Conservation (phyloP, 2,329 filamentous ascomycete species). For the Colletotrichum sp. region DNA sequence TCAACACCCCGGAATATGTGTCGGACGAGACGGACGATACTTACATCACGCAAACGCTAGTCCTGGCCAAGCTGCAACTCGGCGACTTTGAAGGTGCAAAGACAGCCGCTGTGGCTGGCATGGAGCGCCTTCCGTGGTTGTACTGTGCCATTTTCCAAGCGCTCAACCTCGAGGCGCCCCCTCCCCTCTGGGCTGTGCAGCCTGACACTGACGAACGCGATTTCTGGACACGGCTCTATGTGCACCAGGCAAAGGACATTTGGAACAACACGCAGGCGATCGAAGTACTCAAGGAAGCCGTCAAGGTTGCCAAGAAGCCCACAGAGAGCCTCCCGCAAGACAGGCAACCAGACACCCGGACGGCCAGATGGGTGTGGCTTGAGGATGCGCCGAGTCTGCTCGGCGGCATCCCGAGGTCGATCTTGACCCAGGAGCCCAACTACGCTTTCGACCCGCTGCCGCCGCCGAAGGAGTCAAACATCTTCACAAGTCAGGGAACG, state of each 20-base stretch:
- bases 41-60: constrained; percentile 79
- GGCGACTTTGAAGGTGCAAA: constrained; percentile 67
- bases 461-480: constrained; percentile 62
- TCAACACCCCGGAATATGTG: constrained; percentile 52
- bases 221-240: constrained; percentile 78
- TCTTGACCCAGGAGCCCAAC: constrained; percentile 70
- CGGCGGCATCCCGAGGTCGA: constrained; percentile 67
- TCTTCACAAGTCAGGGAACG: constrained; percentile 51
- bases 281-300: constrained; percentile 72
- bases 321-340: constrained; percentile 42
- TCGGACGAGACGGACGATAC: constrained; percentile 49
- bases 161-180: constrained; percentile 78
- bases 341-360: constrained; percentile 46
- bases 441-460: constrained; percentile 85
- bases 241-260: constrained; percentile 77
- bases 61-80: constrained; percentile 77
- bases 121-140: constrained; percentile 82
- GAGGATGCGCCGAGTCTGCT: constrained; percentile 77
- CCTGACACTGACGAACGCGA: constrained; percentile 65
- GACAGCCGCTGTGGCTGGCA: constrained; percentile 68
- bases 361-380: constrained; percentile 80
- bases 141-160: constrained; percentile 82
- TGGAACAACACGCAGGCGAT: constrained; percentile 83
- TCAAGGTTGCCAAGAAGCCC: constrained; percentile 57
- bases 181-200: constrained; percentile 81